These are phyloP conservation scores for Chytridiales sp. DNA, from an alignment of 371 early-diverging fungal genomes.

Conservation along the genomic window DNA sequence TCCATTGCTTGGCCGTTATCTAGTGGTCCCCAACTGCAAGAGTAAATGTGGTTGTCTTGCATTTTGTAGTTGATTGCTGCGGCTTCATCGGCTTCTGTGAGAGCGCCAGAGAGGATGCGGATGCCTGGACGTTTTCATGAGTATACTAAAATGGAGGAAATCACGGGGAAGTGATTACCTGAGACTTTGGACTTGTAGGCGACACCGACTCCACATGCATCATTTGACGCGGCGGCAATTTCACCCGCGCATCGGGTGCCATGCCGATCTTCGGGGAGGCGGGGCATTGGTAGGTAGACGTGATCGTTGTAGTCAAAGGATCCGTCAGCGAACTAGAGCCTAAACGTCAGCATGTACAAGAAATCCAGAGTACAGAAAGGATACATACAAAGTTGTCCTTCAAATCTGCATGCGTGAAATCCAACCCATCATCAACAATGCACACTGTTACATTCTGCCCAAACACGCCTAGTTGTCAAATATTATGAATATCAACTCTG, in stretches of 20 bases:
- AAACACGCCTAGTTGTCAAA: slow-evolving; percentile 59
- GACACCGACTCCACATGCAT: slow-evolving; percentile 94
- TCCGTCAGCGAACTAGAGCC: slow-evolving; percentile 68
- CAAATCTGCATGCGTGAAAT: slow-evolving; percentile 80
- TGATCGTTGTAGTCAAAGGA: slow-evolving; percentile 94
- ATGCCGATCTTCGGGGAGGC: slow-evolving; percentile 78
- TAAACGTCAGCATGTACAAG: not conserved
- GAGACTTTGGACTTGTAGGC: slow-evolving; percentile 87
- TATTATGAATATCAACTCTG: not conserved
- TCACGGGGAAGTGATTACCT: slow-evolving; percentile 46
- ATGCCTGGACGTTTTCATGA: slow-evolving; percentile 54
- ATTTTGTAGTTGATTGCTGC: slow-evolving; percentile 81
- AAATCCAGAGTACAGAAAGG: not conserved
- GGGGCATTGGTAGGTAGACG: slow-evolving; percentile 72
- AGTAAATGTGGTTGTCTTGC: slow-evolving; percentile 88
- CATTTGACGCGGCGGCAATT: slow-evolving; percentile 85
- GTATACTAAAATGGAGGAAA: not conserved
- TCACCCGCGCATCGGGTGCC: slow-evolving; percentile 98
- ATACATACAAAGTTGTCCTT: slow-evolving; percentile 80
- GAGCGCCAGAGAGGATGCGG: slow-evolving; percentile 83
- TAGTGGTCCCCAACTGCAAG: slow-evolving; percentile 94
- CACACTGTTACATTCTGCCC: slow-evolving; percentile 84
- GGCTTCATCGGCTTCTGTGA: slow-evolving; percentile 90
- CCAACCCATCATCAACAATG: slow-evolving; percentile 94
- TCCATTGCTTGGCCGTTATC: slow-evolving; percentile 90